Conservation (phyloP, 1,284 basidiomycete species). For the Papiliotrema terrestris region DNA sequence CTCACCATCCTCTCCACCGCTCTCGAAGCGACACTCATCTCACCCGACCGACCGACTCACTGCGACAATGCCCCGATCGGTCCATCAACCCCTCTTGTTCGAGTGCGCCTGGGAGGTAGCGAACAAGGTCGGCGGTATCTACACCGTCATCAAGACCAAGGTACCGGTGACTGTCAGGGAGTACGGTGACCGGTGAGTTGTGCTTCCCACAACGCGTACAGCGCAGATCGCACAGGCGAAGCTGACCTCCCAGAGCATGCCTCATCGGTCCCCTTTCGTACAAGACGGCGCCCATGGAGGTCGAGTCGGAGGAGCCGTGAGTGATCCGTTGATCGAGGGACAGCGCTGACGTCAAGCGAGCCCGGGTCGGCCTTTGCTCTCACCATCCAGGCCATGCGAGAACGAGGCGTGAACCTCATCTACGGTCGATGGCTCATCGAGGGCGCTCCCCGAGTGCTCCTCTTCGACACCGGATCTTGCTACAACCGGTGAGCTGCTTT, state of each 20-base stretch:
- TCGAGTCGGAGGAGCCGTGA: conserved; percentile 72
- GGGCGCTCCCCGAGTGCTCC: conserved; percentile 85
- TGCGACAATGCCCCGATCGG: conserved; percentile 57
- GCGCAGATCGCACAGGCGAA: no score
- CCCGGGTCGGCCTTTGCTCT: conserved; percentile 59
- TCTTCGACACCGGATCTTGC: conserved; percentile 91
- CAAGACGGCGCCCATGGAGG: conserved; percentile 98
- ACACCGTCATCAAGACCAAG: conserved; percentile 99
- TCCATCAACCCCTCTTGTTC: conserved; percentile 73
- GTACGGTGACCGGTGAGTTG: conserved; percentile 54
- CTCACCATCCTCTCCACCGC: not conserved
- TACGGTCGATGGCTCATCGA: conserved; percentile 99
- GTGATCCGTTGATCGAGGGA: not conserved
- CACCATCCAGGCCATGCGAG: conserved; percentile 72
- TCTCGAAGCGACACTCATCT: not conserved
- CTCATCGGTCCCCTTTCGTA: conserved; percentile 93
- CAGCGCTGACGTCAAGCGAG: conserved; percentile 24
- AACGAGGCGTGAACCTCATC: conserved; percentile 85
- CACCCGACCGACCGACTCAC: not conserved
- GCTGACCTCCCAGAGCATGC: conserved; percentile 18
- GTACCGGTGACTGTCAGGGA: conserved; percentile 94
- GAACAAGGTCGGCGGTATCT: conserved; percentile 97
- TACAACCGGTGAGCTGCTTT: conserved; percentile 55
- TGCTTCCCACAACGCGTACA: not conserved
- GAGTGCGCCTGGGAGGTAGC: conserved; percentile 93